These are phyloP conservation scores for Pseudocercospora fuligena DNA, from an alignment of 2,329 filamentous ascomycete species.

Conservation along the genomic window DNA sequence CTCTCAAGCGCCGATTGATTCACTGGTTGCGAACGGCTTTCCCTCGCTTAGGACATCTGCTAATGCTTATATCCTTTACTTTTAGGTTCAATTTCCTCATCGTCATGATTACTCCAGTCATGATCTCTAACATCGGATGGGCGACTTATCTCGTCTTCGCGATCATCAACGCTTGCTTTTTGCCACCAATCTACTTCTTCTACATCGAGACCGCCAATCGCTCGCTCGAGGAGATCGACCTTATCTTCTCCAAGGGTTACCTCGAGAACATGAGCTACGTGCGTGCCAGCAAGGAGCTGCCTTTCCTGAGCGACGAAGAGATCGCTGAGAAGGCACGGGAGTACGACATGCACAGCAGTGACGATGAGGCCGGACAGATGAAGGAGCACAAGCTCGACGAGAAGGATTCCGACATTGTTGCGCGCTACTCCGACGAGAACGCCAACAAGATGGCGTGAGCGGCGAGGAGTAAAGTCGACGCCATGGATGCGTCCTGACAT, in stretches of 20 bases:
- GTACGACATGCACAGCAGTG: slow-evolving; percentile 40
- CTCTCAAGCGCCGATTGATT: too few species aligned
- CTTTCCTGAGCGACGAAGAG: slow-evolving; percentile 39
- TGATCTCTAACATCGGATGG: slow-evolving; percentile 37
- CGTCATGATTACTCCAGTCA: slow-evolving; percentile 30
- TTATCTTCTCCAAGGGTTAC: slow-evolving; percentile 39
- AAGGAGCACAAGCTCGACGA: slow-evolving; percentile 30
- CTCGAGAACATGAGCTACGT: slow-evolving; percentile 41
- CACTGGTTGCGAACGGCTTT: too few species aligned
- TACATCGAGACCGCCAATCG: slow-evolving; percentile 41
- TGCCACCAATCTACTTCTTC: slow-evolving; percentile 40
- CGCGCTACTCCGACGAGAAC: slow-evolving; percentile 15
- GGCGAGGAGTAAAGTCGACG: background rate
- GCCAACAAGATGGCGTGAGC: slow-evolving; percentile 17
- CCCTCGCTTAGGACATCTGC: too few species aligned
- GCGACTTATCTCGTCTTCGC: slow-evolving; percentile 44
- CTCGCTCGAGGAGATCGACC: slow-evolving; percentile 43
- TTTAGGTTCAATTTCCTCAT: slow-evolving; percentile 47
- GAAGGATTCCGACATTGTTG: slow-evolving; percentile 29
- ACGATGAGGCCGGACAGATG: slow-evolving; percentile 41
- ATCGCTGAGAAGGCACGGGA: slow-evolving; percentile 36
- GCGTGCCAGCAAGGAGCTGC: slow-evolving; percentile 42
- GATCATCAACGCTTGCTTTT: slow-evolving; percentile 24
- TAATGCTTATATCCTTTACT: too few species aligned
- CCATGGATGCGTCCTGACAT: background rate